phyloP scores from a whole-genome alignment of 129 eudicot genomes.

The Escallonia herrerae region DNA sequence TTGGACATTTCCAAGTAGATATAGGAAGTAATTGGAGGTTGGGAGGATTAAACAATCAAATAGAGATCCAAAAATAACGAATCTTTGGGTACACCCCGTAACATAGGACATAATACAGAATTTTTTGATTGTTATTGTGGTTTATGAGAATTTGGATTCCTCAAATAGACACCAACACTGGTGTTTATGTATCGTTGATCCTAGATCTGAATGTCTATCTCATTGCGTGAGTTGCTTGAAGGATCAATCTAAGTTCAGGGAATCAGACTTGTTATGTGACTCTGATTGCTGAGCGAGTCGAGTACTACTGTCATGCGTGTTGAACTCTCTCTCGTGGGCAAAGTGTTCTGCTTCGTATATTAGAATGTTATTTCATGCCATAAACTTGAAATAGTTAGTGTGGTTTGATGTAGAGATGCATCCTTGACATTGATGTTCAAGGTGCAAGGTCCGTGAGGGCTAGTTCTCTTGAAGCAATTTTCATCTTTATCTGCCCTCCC shows the following conservation, averaged over 20 bases:
- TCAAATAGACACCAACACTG: too few species aligned
- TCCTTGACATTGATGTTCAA: slow-evolving; percentile 99
- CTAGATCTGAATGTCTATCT: too few species aligned
- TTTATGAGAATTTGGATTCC: too few species aligned
- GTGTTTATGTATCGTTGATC: too few species aligned
- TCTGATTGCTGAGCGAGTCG: too few species aligned
- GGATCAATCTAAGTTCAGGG: too few species aligned
- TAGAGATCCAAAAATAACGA: not conserved
- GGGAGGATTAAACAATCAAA: not conserved
- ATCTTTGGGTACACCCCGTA: too few species aligned
- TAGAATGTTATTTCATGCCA: not conserved
- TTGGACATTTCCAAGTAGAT: not conserved
- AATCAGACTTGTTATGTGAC: too few species aligned
- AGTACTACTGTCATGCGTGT: not conserved
- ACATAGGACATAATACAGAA: too few species aligned
- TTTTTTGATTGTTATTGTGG: too few species aligned
- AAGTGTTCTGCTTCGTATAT: not conserved
- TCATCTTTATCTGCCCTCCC: slow-evolving; percentile 88
- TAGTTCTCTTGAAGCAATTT: slow-evolving; percentile 91
- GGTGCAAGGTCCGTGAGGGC: slow-evolving; percentile 95
- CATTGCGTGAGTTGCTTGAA: too few species aligned
- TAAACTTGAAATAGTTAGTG: slow-evolving; percentile 22
- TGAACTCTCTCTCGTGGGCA: not conserved
- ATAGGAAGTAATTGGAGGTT: not conserved
- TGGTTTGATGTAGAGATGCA: slow-evolving; percentile 78